Base-by-base conservation (phyloP, 1,284 basidiomycete species). In the Naganishia cerealis region DNA sequence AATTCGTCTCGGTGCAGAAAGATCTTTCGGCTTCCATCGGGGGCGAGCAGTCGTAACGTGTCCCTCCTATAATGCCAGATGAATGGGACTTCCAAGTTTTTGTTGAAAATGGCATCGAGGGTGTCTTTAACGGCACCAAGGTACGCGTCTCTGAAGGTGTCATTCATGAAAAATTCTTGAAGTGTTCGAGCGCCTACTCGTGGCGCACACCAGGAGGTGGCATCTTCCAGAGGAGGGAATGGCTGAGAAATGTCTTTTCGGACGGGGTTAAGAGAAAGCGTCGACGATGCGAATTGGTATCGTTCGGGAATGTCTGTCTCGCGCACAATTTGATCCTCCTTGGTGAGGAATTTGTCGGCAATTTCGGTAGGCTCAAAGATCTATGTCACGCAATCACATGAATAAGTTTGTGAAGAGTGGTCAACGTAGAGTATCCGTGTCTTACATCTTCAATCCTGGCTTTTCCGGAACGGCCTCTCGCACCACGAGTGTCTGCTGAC, bases 311-410 rank as follows among this genome's bases (percentile, higher is more conserved):
- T 87, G 81, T 99, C 96, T 76, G 88, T 87, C 24, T 86, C 87
- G 66, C 94, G 90, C 73, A 98, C 94, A 65, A 94, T 84, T 75
- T 96, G 92, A 79, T 99, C 96, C 71, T 93, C 94, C 72, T 95
- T 92, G 4, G 94, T 97, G 54, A 99, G 83, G 83, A 94, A 86
- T 62, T 92, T 87, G 70, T 89, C 90, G 72, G 88, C 88, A 76
- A 99, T 98, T 83, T 98, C 93, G 8, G 94, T 92, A 0, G 96
- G 96, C 78, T 99, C 96, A 74, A 99, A 99, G 71, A 99, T 93
- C 91, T 96, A 74, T 24, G 16, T 12, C 40, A n/a, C 3, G 18
- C 16, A 43, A 26, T 16, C 8, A 46, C 39, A 43, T 24, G 18
- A 46, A 15, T 48, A 8, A 42, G 40, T 36, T 21, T 67, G 40